Evolutionary conservation across 1,139 yeast species (phyloP), one percentile per base, ranked within the genome.

Genomic region (Magnusiomyces clavatus): DNA sequence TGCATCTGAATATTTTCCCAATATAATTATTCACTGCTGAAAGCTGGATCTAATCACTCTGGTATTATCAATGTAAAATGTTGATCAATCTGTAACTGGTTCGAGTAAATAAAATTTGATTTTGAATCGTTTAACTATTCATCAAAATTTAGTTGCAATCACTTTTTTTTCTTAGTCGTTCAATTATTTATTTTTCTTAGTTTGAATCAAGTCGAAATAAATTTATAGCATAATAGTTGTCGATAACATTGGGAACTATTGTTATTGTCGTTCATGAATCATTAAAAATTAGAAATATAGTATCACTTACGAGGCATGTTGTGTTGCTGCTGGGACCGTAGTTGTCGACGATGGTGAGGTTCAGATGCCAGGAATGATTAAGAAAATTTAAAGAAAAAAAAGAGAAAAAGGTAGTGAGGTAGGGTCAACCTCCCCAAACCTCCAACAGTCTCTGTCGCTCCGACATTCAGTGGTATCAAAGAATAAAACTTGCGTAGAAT

Each of bases 301-400:
- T 47, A 34, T 19, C 51, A 53, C 56, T 48, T 53, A 53, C 56
- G 56, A 48, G 56, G 56, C 56, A 53, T 53, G 44, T 46, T 51
- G 53, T 46, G 48, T 53, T 53, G 53, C 46, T 49, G 49, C 47
- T 46, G 52, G 50, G 56, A 51, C 53, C 53, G 52, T 49, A 45
- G 45, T 43, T 52, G 50, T 52, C 51, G 55, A 52, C 53, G 53
- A 51, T 53, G 56, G 52, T 40, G 49, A 48, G 43, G 46, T 52
- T 50, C 53, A 50, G 48, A 50, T 50, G 52, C 43, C 50, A 51
- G 47, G 52, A 53, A 42, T 50, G 50, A 49, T 52, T 53, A 44
- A 42, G 45, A 46, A 50, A 41, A 38, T 44, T 24, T 35, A 14
- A 34, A 36, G 20, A 16, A 20, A 20, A 20, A n/a, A 20, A 39